Base-by-base conservation (phyloP, 257 asterid genomes). In the Leptodermis oblonga region DNA sequence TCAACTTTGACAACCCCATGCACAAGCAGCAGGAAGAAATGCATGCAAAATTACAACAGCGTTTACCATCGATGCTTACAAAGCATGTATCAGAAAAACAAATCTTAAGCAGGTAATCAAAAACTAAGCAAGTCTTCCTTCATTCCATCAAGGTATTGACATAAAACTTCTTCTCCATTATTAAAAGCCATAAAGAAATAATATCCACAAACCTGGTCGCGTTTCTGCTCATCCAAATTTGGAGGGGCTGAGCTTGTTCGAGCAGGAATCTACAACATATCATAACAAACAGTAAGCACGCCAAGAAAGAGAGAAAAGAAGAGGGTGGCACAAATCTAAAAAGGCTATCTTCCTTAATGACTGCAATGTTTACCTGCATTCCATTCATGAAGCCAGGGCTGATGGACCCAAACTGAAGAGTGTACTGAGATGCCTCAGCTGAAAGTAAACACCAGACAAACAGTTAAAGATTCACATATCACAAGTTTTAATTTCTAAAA, bases 181-280 rank as follows among this genome's bases (percentile, higher is more conserved):
- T 63, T 62, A 67, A 66, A 41, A 59, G 53, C 54, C 41, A 61
- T 46, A 54, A 66, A 14, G 63, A 23, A 9, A 62, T 41, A 54
- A 79, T 52, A 72, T 66, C 26, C 52, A 62, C 84, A 76, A 73
- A 90, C 99, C 97, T 88, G 99, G 48, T 84, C 89, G 56, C 83
- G 86, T 79, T 81, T 90, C 83, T 90, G 99, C 84, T 93, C 99
- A 70, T 86, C 99, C 85, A 93, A 75, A 85, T 85, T 90, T 18
- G 99, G 96, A 42, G 97, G 96, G 70, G 96, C 97, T 26, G 97
- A 92, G 83, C 88, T 92, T 76, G 97, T 92, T 67, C 99, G 80
- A 33, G 99, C 90, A 59, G 99, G 99, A 71, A 90, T 80, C 99
- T 93, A 61, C 28, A 64, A 59, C 75, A 68, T 67, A 31, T 46